A percentile compares a stretch with the other conserved stretches of the same genome.
phyloP scores from a whole-genome alignment of 352 stramenopile genomes.

The Phytophthora palmivora region DNA sequence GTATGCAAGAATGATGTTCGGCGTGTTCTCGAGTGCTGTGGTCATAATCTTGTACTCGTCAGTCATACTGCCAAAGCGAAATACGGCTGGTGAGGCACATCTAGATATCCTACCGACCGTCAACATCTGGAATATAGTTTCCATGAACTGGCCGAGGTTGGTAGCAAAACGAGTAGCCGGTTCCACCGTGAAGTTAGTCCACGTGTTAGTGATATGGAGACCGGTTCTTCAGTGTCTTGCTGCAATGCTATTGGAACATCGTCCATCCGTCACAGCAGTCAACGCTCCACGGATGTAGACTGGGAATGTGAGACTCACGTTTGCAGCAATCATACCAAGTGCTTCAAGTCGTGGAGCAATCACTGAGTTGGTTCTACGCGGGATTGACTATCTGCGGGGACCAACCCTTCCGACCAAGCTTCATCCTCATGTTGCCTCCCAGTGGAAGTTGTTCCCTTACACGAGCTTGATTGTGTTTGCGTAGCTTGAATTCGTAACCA shows the following conservation, averaged over 20 bases:
- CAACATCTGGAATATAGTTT: not conserved
- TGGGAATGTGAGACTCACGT: not conserved
- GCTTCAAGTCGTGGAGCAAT: not conserved
- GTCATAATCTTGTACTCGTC: slow-evolving; percentile 1
- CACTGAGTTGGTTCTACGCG: not conserved
- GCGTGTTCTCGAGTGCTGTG: not conserved
- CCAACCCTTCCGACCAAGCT: not conserved
- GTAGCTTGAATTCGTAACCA: no score
- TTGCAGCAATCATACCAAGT: not conserved
- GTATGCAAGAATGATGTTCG: not conserved
- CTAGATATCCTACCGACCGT: not conserved
- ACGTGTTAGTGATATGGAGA: not conserved
- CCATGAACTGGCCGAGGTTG: not conserved
- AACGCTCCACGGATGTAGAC: not conserved
- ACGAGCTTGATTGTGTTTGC: not conserved
- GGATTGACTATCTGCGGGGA: not conserved
- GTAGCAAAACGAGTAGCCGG: not conserved
- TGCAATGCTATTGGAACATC: not conserved
- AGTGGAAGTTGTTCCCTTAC: not conserved
- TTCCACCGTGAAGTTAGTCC: not conserved
- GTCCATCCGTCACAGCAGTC: not conserved
- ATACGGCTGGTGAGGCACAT: not conserved
- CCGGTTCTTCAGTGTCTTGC: not conserved
- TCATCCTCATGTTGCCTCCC: not conserved
- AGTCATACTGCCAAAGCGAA: not conserved